Base-by-base conservation (phyloP, 192 early-diverging fungal species). In the Phlyctochytrium planicorne region DNA sequence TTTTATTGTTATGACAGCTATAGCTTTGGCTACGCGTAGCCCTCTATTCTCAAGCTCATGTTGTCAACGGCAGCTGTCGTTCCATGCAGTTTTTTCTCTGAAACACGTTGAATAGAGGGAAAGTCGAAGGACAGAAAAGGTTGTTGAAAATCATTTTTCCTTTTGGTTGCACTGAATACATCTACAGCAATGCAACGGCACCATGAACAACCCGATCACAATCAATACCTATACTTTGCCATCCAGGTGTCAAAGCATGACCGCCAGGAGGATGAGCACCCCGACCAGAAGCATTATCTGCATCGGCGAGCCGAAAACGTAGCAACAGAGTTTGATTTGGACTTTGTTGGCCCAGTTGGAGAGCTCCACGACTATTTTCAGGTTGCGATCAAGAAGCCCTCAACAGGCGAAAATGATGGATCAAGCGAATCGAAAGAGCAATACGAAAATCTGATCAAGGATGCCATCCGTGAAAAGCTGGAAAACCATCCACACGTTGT, bases 351-450 rank as follows among this genome's bases (percentile, higher is more conserved):
- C 16, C 80, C 73, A 31, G 82, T 94, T 2, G 93, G 91, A 29
- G 84, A 89, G 61, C 70, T 94, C 29, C 14, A 33, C 0, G 74
- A 89, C 30, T 84, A 91, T 69, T 89, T 86, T 67, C 79, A 88
- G 35, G 82, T 88, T 29, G 87, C 88, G 17, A 74, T 75, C 40
- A 69, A 76, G 23, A 85, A 81, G 52, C 24, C 23, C 2, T 16
- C 10, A 25, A 10, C 10, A 27, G 27, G 3, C 37, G 40, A 3
- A 30, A 2, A 12, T 16, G 60, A 24, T 35, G 12, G 24, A 65
- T 24, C 27, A 23, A 31, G 20, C 23, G 23, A 33, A 32, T 2
- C 4, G 14, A 17, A 50, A 23, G 17, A 23, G 27, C 4, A n/a
- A 40, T 37, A 60, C 25, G 27, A 30, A 31, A 33, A 55, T 29